These are phyloP conservation scores for Penicillium sp. DNA, from an alignment of 2,329 filamentous ascomycete genomes.

Conservation along the genomic window DNA sequence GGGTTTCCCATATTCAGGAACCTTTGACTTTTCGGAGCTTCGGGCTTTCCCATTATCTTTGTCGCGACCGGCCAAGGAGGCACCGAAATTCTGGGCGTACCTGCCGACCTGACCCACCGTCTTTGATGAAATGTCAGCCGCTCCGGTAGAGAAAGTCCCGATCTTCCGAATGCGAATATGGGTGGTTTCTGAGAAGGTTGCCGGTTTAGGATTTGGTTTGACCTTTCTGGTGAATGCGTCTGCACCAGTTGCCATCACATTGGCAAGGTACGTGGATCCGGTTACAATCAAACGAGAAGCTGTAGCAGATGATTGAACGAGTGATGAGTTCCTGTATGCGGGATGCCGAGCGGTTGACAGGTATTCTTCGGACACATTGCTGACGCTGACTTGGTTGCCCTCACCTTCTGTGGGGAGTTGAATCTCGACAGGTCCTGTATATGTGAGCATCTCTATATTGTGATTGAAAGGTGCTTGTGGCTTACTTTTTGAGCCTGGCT, in stretches of 20 bases:
- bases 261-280: conserved; percentile 77
- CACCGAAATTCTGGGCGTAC: conserved; percentile 88
- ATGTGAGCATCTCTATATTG: conserved; percentile 8
- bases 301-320: conserved; percentile 84
- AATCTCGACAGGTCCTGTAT: conserved; percentile 54
- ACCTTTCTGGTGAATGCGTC: conserved; percentile 80
- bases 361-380: conserved; percentile 62
- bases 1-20: conserved; percentile 73
- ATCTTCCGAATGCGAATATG: conserved; percentile 87
- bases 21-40: conserved; percentile 73
- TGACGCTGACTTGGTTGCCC: conserved; percentile 53
- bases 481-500: conserved; percentile 89
- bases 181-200: conserved; percentile 85
- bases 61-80: conserved; percentile 70
- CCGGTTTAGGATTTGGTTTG: conserved; percentile 76
- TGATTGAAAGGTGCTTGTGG: conserved; percentile 5
- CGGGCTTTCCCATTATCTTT: conserved; percentile 59
- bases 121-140: conserved; percentile 79
- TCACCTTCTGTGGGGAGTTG: conserved; percentile 52
- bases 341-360: conserved; percentile 81
- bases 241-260: conserved; percentile 76
- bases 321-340: conserved; percentile 83
- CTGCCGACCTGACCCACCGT: conserved; percentile 84
- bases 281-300: conserved; percentile 93
- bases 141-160: conserved; percentile 80